A percentile compares a stretch with the other conserved stretches of the same genome.
Conservation (phyloP, 2,329 filamentous ascomycete species). For the Endoconidiophora polonica region DNA sequence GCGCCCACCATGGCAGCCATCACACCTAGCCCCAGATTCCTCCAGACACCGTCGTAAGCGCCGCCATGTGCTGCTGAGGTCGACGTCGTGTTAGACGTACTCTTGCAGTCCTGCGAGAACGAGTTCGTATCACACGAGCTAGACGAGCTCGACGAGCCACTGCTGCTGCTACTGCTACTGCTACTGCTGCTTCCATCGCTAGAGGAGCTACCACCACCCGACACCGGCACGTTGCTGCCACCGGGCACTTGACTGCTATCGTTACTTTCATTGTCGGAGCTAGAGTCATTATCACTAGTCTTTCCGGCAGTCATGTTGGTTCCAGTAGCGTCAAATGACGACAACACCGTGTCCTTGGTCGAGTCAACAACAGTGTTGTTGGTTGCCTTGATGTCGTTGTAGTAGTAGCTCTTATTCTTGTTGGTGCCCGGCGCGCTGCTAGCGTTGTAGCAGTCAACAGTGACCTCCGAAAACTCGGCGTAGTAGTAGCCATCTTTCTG, state of each 20-base stretch:
- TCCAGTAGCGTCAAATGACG: conserved; percentile 67
- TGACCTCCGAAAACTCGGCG: conserved; percentile 58
- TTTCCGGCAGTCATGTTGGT: conserved; percentile 44
- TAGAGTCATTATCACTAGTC: conserved; percentile 15
- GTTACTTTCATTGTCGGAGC: conserved; percentile 8
- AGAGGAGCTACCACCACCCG: conserved; percentile 4
- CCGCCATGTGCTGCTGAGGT: neutral
- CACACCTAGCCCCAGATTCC: neutral
- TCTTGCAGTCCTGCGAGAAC: conserved; percentile 13
- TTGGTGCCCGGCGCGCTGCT: conserved; percentile 45
- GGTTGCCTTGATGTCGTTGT: conserved; percentile 44
- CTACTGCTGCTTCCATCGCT: neutral
- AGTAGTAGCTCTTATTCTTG: conserved; percentile 58
- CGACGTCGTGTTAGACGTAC: neutral
- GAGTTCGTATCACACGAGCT: conserved; percentile 5
- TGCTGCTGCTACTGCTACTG: conserved; percentile 5
- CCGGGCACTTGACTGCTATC: conserved; percentile 14
- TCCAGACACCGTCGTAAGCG: neutral
- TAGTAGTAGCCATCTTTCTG: conserved; percentile 77
- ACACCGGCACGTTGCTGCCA: conserved; percentile 8
- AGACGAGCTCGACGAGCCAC: conserved; percentile 7
- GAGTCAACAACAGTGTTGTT: conserved; percentile 66
- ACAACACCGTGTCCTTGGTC: conserved; percentile 57
- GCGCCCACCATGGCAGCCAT: neutral
- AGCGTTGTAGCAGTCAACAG: conserved; percentile 70